phyloP scores from a whole-genome alignment of 148 eudicot species.

The Bassia scoparia region DNA sequence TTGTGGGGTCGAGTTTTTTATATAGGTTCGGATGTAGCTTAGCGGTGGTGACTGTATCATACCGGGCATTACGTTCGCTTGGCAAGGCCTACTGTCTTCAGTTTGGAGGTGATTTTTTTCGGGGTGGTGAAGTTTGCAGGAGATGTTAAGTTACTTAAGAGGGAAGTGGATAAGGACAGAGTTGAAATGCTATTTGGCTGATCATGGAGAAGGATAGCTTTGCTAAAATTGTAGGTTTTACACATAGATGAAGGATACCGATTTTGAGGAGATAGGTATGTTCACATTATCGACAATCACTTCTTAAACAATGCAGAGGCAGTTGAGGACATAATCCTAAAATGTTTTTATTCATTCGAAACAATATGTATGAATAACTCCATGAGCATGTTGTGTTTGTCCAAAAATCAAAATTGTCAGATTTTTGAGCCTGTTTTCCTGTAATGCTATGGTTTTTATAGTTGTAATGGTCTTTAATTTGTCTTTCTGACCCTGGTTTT shows the following conservation, averaged over 20 bases:
- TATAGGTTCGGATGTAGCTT: too few species aligned
- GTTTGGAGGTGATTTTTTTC: too few species aligned
- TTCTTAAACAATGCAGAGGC: not conserved
- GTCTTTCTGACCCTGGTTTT: too few species aligned
- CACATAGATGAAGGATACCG: not conserved
- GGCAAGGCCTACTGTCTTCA: not conserved
- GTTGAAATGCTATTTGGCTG: not conserved
- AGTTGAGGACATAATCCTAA: too few species aligned
- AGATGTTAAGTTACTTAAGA: not conserved
- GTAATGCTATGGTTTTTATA: too few species aligned
- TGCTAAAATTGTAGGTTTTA: not conserved
- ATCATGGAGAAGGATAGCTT: not conserved
- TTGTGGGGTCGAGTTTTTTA: too few species aligned
- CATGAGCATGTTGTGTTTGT: not conserved
- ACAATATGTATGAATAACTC: not conserved
- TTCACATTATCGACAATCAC: not conserved
- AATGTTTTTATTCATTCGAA: too few species aligned
- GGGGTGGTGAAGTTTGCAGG: not conserved
- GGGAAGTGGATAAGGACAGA: not conserved
- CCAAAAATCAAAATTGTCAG: too few species aligned
- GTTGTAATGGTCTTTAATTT: too few species aligned
- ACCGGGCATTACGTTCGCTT: not conserved
- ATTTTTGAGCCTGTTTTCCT: too few species aligned
- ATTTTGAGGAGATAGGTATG: slow-evolving; percentile 1
- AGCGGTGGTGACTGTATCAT: not conserved